A percentile compares a stretch with the other conserved stretches of the same genome.
phyloP scores from a whole-genome alignment of 2,329 filamentous ascomycete genomes.

The Drechslerella coelobrocha region DNA sequence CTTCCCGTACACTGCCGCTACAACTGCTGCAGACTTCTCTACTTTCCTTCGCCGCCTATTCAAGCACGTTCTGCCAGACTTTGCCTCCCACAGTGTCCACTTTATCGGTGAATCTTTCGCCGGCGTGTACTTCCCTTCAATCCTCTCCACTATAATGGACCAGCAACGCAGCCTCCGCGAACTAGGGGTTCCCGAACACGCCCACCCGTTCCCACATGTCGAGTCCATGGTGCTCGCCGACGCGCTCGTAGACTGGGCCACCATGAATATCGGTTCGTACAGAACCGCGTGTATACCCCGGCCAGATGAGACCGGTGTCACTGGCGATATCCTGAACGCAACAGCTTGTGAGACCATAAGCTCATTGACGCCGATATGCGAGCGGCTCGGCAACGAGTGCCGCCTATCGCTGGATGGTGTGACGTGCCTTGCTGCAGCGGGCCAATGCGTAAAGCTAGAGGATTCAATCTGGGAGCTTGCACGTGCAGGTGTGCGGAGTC shows the following conservation, averaged over 20 bases:
- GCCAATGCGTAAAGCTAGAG: constrained; percentile 14
- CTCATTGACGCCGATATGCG: constrained; percentile 15
- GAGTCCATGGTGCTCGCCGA: constrained; percentile 28
- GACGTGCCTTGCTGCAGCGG: constrained; percentile 16
- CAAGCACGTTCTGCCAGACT: constrained; percentile 36
- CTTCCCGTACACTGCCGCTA: constrained; percentile 27
- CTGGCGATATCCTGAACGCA: constrained; percentile 21
- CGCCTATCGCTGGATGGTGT: constrained; percentile 26
- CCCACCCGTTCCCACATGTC: constrained; percentile 38
- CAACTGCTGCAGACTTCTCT: constrained; percentile 29
- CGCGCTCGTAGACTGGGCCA: constrained; percentile 36
- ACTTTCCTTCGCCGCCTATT: constrained; percentile 36
- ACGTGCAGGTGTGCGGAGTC: constrained; percentile 20
- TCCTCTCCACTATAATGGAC: constrained; percentile 35
- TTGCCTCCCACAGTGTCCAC: constrained; percentile 28
- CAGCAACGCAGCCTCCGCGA: constrained; percentile 27
- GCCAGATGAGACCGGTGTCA: constrained; percentile 37
- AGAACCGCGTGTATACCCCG: constrained; percentile 19
- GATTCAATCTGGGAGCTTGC: constrained; percentile 37
- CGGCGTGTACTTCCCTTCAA: constrained; percentile 30
- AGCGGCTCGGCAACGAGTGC: constrained; percentile 27
- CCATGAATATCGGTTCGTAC: constrained; percentile 22
- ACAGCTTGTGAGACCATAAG: constrained; percentile 30
- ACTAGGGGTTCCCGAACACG: constrained; percentile 19
- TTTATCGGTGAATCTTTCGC: constrained; percentile 44